Conservation (phyloP, 108 stramenopile species). For the Cyclotella distinguenda region DNA sequence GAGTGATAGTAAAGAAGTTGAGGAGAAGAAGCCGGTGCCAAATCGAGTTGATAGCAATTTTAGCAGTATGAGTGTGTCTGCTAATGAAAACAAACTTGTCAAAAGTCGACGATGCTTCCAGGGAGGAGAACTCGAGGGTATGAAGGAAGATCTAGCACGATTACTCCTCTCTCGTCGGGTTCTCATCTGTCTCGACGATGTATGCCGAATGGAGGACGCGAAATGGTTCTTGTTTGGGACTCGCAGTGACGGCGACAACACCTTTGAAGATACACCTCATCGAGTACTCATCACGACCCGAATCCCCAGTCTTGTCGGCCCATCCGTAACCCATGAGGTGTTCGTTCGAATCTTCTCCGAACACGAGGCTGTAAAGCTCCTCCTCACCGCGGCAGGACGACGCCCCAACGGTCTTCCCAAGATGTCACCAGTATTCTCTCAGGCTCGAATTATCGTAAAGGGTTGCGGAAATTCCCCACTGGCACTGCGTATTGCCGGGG, state of each 20-base stretch:
- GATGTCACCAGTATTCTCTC: conserved; percentile 77
- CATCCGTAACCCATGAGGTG: conserved; percentile 76
- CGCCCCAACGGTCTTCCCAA: conserved; percentile 78
- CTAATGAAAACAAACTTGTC: conserved; percentile 47
- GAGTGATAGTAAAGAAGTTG: conserved; percentile 10
- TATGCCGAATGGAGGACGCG: conserved; percentile 86
- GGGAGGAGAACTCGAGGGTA: conserved; percentile 81
- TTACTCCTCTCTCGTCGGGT: conserved; percentile 61
- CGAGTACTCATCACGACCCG: conserved; percentile 77
- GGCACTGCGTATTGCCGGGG: conserved; percentile 76
- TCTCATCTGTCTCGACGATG: conserved; percentile 84
- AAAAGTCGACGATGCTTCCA: conserved; percentile 70
- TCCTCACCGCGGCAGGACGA: conserved; percentile 79
- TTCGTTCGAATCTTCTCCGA: conserved; percentile 88
- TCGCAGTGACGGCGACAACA: conserved; percentile 34
- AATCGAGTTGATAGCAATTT: conserved; percentile 9
- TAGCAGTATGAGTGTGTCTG: no score
- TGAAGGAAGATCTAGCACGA: conserved; percentile 77
- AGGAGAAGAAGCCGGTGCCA: conserved; percentile 6
- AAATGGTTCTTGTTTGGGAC: conserved; percentile 86
- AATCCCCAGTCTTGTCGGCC: conserved; percentile 71
- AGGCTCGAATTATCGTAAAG: conserved; percentile 83
- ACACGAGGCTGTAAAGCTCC: conserved; percentile 84
- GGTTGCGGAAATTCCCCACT: conserved; percentile 89
- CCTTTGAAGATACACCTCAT: conserved; percentile 56